A percentile compares a stretch with the other conserved stretches of the same genome.
Evolutionary conservation across 805 yeast genomes (phyloP).

Genomic region (Cyberlindnera subsufficiens): DNA sequence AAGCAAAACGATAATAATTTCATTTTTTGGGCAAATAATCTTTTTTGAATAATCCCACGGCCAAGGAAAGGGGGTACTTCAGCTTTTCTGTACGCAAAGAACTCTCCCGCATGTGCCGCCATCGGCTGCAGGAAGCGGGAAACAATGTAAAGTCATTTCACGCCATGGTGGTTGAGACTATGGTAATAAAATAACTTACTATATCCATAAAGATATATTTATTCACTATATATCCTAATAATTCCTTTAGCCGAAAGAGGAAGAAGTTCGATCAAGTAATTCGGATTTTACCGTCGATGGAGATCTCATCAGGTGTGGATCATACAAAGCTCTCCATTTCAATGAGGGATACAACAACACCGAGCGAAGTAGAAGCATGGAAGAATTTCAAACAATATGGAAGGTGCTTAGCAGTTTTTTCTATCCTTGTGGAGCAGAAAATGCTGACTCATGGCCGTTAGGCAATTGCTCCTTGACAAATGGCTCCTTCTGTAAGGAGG

Average conservation of each 20-base stretch:
- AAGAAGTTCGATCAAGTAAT: constrained; percentile 73
- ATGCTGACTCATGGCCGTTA: constrained; percentile 66
- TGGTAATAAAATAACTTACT: no score
- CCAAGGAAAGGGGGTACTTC: no score
- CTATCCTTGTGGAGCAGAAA: constrained; percentile 46
- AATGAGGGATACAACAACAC: constrained; percentile 85
- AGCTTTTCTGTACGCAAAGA: no score
- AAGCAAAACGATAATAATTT: background rate
- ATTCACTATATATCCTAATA: no score
- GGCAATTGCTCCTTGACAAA: constrained; percentile 63
- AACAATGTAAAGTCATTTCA: no score
- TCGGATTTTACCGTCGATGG: constrained; percentile 74
- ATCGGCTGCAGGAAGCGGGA: no score
- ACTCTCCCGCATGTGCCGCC: no score
- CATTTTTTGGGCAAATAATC: no score
- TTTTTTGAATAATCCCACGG: no score
- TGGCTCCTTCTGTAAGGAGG: constrained; percentile 68
- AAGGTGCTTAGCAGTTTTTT: constrained; percentile 51
- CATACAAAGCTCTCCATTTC: constrained; percentile 87
- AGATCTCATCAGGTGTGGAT: constrained; percentile 59
- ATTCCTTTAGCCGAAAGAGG: constrained; percentile 13
- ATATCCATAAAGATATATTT: no score
- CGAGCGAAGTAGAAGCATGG: constrained; percentile 89
- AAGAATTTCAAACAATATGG: constrained; percentile 66
- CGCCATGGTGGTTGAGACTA: no score